Evolutionary conservation across 805 yeast species (phyloP).

Genomic region (Wickerhamiella dianesei): DNA sequence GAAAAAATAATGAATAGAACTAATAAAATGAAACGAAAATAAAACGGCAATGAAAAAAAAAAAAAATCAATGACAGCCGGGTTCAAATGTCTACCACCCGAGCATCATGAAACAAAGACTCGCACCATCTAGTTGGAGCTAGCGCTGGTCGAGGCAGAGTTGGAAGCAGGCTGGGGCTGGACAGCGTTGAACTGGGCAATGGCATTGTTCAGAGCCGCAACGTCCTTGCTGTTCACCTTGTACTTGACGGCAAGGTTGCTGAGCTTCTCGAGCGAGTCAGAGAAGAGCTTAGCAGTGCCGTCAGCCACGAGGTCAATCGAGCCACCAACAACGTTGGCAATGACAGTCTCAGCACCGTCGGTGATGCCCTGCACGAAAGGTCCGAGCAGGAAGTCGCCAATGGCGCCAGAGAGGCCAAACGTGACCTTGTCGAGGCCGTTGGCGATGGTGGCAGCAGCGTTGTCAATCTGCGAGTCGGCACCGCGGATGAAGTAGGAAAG

Average conservation of each 20-base stretch:
- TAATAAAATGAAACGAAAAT: no score
- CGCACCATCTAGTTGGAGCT: background rate
- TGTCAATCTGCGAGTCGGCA: slow-evolving; percentile 22
- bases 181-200: background rate
- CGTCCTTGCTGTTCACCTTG: background rate
- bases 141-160: background rate
- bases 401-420: slow-evolving; percentile 4
- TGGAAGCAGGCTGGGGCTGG: background rate
- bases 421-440: slow-evolving; percentile 12
- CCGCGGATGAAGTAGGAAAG: slow-evolving; percentile 17
- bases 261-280: background rate
- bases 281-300: slow-evolving; percentile 1
- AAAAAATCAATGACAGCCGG: no score
- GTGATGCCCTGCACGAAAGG: slow-evolving; percentile 19
- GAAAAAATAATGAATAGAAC: no score
- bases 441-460: slow-evolving; percentile 15
- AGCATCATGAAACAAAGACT: background rate
- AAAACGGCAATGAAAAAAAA: no score
- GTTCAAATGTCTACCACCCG: no score
- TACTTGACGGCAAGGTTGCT: background rate
- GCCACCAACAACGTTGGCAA: slow-evolving; percentile 12
- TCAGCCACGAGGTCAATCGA: slow-evolving; percentile 7
- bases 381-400: slow-evolving; percentile 10
- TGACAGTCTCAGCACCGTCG: slow-evolving; percentile 17
- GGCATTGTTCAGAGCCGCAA: background rate